These are phyloP conservation scores for Strobilomyces confusus DNA, from an alignment of 768 basidiomycete species.

Conservation along the genomic window DNA sequence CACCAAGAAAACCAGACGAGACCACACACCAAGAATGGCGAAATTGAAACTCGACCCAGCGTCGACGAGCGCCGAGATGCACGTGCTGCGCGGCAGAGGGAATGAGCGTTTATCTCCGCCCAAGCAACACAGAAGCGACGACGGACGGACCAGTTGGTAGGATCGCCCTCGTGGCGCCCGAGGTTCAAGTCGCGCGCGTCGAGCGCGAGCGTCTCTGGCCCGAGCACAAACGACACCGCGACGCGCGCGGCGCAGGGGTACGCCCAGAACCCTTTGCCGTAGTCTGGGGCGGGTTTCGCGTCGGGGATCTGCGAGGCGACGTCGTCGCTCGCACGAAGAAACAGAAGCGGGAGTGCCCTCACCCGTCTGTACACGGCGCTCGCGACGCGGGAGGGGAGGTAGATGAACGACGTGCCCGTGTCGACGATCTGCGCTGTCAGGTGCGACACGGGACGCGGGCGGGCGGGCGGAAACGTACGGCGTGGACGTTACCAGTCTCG, in stretches of 20 bases:
- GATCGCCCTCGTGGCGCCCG: conserved; percentile 35
- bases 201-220: conserved; percentile 38
- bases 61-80: conserved; percentile 53
- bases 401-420: conserved; percentile 64
- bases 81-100: conserved; percentile 34
- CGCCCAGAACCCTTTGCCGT: conserved; percentile 49
- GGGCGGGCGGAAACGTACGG: conserved; percentile 15
- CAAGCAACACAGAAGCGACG: no score
- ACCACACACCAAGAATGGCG: conserved; percentile 20
- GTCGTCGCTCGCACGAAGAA: background rate
- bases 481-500: background rate
- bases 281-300: conserved; percentile 36
- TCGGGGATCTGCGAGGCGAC: conserved; percentile 45
- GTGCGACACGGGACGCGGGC: background rate
- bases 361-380: conserved; percentile 45
- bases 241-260: conserved; percentile 45
- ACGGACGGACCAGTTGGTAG: conserved; percentile 25
- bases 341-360: background rate
- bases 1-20: background rate
- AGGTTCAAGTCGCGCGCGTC: conserved; percentile 53
- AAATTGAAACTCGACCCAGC: conserved; percentile 18
- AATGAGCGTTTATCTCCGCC: no score
- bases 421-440: conserved; percentile 50
- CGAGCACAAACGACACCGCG: conserved; percentile 43
- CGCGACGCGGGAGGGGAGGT: conserved; percentile 45